phyloP scores from a whole-genome alignment of 495 filamentous ascomycete genomes.

The Penicillium longicatenatum region DNA sequence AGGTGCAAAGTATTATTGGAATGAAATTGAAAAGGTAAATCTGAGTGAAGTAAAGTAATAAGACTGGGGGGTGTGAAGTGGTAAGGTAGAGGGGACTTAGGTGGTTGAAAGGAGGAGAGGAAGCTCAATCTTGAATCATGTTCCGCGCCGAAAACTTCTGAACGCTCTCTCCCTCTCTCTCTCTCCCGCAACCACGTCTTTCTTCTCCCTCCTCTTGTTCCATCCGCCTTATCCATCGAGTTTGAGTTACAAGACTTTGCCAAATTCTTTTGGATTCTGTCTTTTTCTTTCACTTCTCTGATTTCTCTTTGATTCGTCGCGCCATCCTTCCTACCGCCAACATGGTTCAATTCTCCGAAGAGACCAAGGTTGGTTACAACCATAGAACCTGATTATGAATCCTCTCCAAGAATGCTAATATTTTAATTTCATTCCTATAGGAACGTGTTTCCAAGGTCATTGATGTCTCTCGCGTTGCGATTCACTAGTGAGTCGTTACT shows the following conservation, averaged over 20 bases:
- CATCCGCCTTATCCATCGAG: neutral
- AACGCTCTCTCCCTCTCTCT: constrained; percentile 18
- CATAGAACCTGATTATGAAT: neutral
- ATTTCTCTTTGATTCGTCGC: neutral
- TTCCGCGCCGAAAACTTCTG: constrained; percentile 38
- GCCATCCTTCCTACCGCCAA: constrained; percentile 21
- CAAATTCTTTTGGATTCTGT: neutral
- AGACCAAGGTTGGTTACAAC: constrained; percentile 74
- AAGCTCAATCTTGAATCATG: constrained; percentile 19
- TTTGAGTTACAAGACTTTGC: neutral
- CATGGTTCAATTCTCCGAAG: constrained; percentile 92
- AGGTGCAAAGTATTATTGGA: too few relatives aligned
- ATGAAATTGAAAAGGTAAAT: too few relatives aligned
- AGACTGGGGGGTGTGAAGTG: neutral
- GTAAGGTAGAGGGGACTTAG: neutral
- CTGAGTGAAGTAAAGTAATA: neutral
- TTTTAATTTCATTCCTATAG: constrained; percentile 46
- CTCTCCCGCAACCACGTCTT: constrained; percentile 12
- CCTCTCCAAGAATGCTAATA: constrained; percentile 4
- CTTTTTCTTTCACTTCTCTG: neutral
- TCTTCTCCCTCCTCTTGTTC: neutral
- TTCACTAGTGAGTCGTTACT: constrained; percentile 75
- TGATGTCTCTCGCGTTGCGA: constrained; percentile 89
- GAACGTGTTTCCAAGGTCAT: constrained; percentile 96
- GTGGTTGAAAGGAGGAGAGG: neutral